phyloP scores from a whole-genome alignment of 75 land plant species.

The Sequoiadendron giganteum region DNA sequence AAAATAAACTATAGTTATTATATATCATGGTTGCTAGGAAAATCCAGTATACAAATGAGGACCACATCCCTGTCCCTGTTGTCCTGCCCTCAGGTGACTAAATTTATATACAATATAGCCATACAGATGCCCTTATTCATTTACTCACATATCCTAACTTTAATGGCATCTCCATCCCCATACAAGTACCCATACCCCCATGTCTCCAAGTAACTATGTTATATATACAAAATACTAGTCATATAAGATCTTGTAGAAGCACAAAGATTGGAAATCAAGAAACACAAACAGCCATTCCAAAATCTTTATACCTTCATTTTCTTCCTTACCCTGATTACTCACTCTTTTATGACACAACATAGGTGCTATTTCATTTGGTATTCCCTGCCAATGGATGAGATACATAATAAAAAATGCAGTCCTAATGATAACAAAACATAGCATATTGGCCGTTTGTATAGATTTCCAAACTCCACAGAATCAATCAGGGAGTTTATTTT shows the following conservation, averaged over 20 bases:
- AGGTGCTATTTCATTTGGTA: neutral
- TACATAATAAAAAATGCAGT: neutral
- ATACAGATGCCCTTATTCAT: too few relatives aligned
- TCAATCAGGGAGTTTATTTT: neutral
- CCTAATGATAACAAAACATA: neutral
- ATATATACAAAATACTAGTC: neutral
- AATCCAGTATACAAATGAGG: too few relatives aligned
- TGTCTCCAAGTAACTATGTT: too few relatives aligned
- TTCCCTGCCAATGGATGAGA: neutral
- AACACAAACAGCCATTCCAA: neutral
- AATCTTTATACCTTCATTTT: neutral
- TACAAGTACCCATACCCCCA: too few relatives aligned
- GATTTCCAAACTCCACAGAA: neutral
- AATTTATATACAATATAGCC: too few relatives aligned
- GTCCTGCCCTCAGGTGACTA: too few relatives aligned
- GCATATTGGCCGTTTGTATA: neutral
- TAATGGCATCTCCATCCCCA: too few relatives aligned
- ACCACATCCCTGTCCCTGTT: too few relatives aligned
- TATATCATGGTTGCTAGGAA: too few relatives aligned
- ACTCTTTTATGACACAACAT: neutral
- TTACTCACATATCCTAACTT: too few relatives aligned
- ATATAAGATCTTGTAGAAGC: neutral
- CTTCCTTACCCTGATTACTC: neutral
- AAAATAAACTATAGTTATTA: neutral
- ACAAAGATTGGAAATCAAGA: neutral